Evolutionary conservation across 1,139 yeast species (phyloP).

Genomic region (Geotrichum bryndzae): DNA sequence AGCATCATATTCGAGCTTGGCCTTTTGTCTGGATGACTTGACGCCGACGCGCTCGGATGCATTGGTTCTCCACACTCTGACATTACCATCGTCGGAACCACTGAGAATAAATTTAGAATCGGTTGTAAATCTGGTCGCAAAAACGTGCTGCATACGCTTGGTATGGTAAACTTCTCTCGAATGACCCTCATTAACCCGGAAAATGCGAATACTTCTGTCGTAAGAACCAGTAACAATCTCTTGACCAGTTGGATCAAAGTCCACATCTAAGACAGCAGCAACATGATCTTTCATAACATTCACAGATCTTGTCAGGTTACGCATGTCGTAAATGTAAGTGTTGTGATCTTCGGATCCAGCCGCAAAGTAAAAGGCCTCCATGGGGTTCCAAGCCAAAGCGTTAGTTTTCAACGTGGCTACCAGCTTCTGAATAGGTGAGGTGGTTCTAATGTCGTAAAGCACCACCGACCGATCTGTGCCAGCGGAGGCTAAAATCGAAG

Average conservation of each 20-base stretch:
- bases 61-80: constrained; percentile 83
- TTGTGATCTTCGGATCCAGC: constrained; percentile 94
- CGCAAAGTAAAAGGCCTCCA: constrained; percentile 93
- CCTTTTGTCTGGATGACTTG: constrained; percentile 72
- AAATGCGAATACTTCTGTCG: constrained; percentile 86
- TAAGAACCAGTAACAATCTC: constrained; percentile 94
- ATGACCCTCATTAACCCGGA: constrained; percentile 72
- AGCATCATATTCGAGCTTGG: constrained; percentile 82
- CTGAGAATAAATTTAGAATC: constrained; percentile 81
- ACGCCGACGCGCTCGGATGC: constrained; percentile 81
- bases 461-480: constrained; percentile 91
- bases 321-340: constrained; percentile 92
- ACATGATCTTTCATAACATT: constrained; percentile 94
- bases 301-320: constrained; percentile 70
- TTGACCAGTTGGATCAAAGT: constrained; percentile 94
- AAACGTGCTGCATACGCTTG: constrained; percentile 93
- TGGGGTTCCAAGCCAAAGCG: constrained; percentile 91
- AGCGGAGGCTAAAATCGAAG: constrained; percentile 80
- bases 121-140: constrained; percentile 75
- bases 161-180: constrained; percentile 94
- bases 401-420: constrained; percentile 80
- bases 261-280: constrained; percentile 90
- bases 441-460: constrained; percentile 86
- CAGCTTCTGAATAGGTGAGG: constrained; percentile 85
- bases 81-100: constrained; percentile 95